A percentile compares a stretch with the other conserved stretches of the same genome.
These are phyloP conservation scores for Arabidopsis suecica DNA, from an alignment of 345 rosid species.

Conservation along the genomic window DNA sequence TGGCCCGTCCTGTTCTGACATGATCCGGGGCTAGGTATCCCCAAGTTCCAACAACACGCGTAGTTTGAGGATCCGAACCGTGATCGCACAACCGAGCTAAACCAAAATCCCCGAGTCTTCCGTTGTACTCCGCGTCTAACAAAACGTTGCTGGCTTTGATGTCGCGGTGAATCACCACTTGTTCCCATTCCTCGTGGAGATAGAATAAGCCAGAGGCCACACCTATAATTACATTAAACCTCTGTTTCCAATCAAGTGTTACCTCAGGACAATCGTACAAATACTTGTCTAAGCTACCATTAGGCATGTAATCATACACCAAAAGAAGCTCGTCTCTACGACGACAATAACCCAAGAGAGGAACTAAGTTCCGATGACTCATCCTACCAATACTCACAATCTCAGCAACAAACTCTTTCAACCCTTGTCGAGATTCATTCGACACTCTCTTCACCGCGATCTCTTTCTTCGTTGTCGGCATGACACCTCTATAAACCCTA, in stretches of 20 bases:
- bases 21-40: conserved; percentile 89
- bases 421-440: conserved; percentile 74
- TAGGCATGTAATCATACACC: conserved; percentile 84
- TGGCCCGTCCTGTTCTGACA: conserved; percentile 68
- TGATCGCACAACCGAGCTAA: conserved; percentile 77
- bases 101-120: conserved; percentile 84
- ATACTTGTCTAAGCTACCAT: conserved; percentile 82
- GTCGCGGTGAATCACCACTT: conserved; percentile 82
- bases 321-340: conserved; percentile 60
- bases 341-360: conserved; percentile 78
- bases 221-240: conserved; percentile 65
- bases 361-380: conserved; percentile 80
- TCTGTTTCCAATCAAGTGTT: conserved; percentile 71
- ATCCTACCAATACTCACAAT: conserved; percentile 75
- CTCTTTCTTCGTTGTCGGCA: conserved; percentile 49
- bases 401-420: conserved; percentile 80
- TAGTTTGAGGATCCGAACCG: conserved; percentile 71
- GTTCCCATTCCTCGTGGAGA: conserved; percentile 81
- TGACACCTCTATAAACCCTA: conserved; percentile 62
- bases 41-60: conserved; percentile 81
- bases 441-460: conserved; percentile 79
- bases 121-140: conserved; percentile 64
- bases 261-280: conserved; percentile 54
- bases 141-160: conserved; percentile 78
- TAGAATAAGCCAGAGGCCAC: conserved; percentile 77